phyloP scores from a whole-genome alignment of 208 protist genomes.

The Trichomonas gallinae region DNA sequence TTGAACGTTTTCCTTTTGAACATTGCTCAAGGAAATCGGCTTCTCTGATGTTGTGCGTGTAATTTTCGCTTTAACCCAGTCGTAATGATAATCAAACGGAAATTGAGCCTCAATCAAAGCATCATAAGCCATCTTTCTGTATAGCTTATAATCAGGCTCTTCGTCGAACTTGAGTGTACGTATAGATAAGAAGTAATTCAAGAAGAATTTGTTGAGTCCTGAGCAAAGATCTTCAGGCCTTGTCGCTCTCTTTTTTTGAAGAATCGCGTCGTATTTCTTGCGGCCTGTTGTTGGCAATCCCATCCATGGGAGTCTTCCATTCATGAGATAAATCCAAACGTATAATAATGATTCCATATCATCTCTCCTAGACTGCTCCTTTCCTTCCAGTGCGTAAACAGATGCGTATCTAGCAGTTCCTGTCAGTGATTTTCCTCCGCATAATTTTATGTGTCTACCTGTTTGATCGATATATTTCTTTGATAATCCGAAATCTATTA shows the following conservation, averaged over 20 bases:
- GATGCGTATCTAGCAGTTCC: slow-evolving; percentile 95
- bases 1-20: too few species aligned
- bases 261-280: too few species aligned
- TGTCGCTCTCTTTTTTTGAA: slow-evolving; percentile 93
- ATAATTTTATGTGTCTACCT: slow-evolving; percentile 94
- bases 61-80: neutral
- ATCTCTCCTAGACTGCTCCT: slow-evolving; percentile 63
- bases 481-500: slow-evolving; percentile 61
- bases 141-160: neutral
- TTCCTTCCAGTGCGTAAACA: slow-evolving; percentile 96
- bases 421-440: slow-evolving; percentile 40
- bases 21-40: too few species aligned
- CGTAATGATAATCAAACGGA: neutral
- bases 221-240: slow-evolving; percentile 80
- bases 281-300: slow-evolving; percentile 72
- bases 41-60: neutral
- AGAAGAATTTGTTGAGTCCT: slow-evolving; percentile 44
- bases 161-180: neutral
- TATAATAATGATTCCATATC: slow-evolving; percentile 83
- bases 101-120: neutral
- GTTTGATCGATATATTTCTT: slow-evolving; percentile 96
- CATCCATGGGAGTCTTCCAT: slow-evolving; percentile 94
- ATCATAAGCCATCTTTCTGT: neutral
- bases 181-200: slow-evolving; percentile 61
- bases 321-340: slow-evolving; percentile 95